phyloP scores from a whole-genome alignment of 202 grass and related monocot species.

The Dendrocalamus latiflorus region DNA sequence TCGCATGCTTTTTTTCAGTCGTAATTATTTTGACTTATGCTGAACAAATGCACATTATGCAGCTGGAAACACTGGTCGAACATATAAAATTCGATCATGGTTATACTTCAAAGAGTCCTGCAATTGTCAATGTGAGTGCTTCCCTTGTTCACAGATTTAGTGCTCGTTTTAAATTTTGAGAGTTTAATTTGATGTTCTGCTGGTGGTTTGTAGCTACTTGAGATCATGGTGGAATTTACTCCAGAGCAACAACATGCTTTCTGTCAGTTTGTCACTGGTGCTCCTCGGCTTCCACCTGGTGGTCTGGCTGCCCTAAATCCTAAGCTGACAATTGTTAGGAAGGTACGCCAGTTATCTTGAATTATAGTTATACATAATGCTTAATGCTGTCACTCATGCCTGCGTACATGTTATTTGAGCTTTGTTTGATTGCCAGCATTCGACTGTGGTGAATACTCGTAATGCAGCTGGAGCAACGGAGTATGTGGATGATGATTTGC shows the following conservation, averaged over 20 bases:
- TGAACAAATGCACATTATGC: constrained; percentile 8
- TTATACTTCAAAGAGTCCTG: constrained; percentile 86
- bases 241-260: constrained; percentile 81
- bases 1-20: not conserved
- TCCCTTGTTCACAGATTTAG: not conserved
- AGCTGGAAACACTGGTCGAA: constrained; percentile 69
- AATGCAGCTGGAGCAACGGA: constrained; percentile 55
- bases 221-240: constrained; percentile 86
- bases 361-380: not conserved
- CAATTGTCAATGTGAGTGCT: constrained; percentile 68
- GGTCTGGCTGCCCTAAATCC: constrained; percentile 76
- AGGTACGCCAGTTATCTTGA: constrained; percentile 35
- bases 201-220: constrained; percentile 58
- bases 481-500: constrained; percentile 76
- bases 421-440: constrained; percentile 46
- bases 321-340: constrained; percentile 88
- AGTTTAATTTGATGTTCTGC: not conserved
- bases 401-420: not conserved
- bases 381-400: not conserved
- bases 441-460: constrained; percentile 32
- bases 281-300: constrained; percentile 87
- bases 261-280: constrained; percentile 91
- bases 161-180: not conserved
- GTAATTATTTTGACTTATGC: not conserved
- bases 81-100: constrained; percentile 99